These are phyloP conservation scores for Yamadazyma trypodendri DNA, from an alignment of 1,139 yeast species.

Conservation along the genomic window DNA sequence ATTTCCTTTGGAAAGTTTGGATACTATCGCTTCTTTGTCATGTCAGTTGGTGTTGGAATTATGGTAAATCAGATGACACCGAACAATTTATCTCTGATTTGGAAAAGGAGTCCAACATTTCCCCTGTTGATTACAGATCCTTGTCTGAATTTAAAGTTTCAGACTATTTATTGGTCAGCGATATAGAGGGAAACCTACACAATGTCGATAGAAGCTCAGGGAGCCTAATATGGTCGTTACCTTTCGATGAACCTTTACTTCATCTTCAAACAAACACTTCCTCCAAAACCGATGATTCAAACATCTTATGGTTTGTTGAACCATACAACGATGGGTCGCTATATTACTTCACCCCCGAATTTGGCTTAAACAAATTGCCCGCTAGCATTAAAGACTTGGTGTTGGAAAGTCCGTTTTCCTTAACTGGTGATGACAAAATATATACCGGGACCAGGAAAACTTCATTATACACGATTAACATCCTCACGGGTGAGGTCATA, in stretches of 20 bases:
- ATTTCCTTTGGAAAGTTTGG: not conserved
- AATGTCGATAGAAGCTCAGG: conserved; percentile 82
- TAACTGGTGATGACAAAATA: conserved; percentile 80
- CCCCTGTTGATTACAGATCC: conserved; percentile 31
- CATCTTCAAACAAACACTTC: conserved; percentile 38
- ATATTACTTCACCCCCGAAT: conserved; percentile 78
- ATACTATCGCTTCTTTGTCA: not conserved
- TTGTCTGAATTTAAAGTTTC: conserved; percentile 59
- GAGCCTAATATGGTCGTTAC: conserved; percentile 72
- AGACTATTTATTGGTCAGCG: conserved; percentile 67
- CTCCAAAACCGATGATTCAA: conserved; percentile 23
- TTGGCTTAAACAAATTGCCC: conserved; percentile 80
- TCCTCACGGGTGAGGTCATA: conserved; percentile 73
- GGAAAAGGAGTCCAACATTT: not conserved
- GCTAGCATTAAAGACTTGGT: conserved; percentile 78
- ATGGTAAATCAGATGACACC: not conserved
- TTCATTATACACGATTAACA: conserved; percentile 71
- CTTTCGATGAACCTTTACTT: conserved; percentile 51
- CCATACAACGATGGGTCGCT: conserved; percentile 85
- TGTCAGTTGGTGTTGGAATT: not conserved
- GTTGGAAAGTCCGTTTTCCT: conserved; percentile 76
- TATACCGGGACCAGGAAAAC: conserved; percentile 86
- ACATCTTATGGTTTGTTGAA: conserved; percentile 77
- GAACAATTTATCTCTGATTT: not conserved
- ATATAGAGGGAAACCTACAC: conserved; percentile 85